A percentile compares a stretch with the other conserved stretches of the same genome.
These are phyloP conservation scores for Wickerhamiella parazyma DNA, from an alignment of 805 yeast species.

Conservation along the genomic window DNA sequence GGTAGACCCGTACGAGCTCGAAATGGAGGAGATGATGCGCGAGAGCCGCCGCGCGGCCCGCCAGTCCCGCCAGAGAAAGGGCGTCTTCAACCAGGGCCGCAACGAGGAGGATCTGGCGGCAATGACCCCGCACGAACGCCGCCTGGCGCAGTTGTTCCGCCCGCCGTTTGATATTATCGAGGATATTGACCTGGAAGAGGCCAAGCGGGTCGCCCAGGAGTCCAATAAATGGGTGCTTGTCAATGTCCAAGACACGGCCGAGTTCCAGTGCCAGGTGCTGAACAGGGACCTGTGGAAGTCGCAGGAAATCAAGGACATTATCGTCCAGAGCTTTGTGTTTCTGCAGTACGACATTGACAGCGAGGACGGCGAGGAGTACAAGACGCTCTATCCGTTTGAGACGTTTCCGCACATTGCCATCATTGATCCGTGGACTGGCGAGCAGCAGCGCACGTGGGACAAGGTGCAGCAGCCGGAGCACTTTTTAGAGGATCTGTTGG, in stretches of 20 bases:
- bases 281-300: conserved; percentile 92
- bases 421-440: conserved; percentile 92
- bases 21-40: conserved; percentile 16
- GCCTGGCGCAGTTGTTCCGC: conserved; percentile 70
- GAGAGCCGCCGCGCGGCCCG: conserved; percentile 12
- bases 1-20: conserved; percentile 34
- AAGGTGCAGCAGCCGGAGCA: conserved; percentile 42
- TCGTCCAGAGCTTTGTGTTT: conserved; percentile 60
- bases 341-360: conserved; percentile 76
- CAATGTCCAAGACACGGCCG: conserved; percentile 74
- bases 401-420: conserved; percentile 78
- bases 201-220: conserved; percentile 51
- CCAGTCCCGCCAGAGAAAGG: conserved; percentile 12
- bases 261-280: conserved; percentile 76
- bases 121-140: conserved; percentile 28
- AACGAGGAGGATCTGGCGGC: conserved; percentile 13
- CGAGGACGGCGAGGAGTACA: conserved; percentile 55
- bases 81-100: conserved; percentile 41
- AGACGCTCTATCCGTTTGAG: conserved; percentile 57
- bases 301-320: conserved; percentile 43
- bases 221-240: conserved; percentile 70
- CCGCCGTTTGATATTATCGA: conserved; percentile 90
- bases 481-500: conserved; percentile 56
- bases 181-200: conserved; percentile 53
- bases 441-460: conserved; percentile 67